Percentiles rank a stretch among this genome's conserved stretches.
Conservation (phyloP, 1,139 yeast genomes). For the Neolecta irregularis region DNA sequence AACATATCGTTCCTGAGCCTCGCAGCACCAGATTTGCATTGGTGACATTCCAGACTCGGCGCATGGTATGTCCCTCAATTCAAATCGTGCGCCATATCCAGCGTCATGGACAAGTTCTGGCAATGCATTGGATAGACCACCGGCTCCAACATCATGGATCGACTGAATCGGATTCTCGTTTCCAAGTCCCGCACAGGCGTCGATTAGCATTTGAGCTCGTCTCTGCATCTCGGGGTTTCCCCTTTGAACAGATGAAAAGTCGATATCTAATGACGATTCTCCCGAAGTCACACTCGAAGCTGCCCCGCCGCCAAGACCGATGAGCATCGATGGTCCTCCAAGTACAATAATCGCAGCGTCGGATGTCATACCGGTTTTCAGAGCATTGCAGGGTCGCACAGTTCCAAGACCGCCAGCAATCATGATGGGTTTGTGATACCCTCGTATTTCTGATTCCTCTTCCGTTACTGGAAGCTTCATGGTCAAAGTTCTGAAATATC, state of each 20-base stretch:
- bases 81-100: slow-evolving; percentile 85
- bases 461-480: slow-evolving; percentile 51
- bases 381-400: slow-evolving; percentile 80
- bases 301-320: slow-evolving; percentile 99
- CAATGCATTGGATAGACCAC: slow-evolving; percentile 92
- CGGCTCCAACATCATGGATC: slow-evolving; percentile 98
- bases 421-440: slow-evolving; percentile 98
- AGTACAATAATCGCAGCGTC: slow-evolving; percentile 85
- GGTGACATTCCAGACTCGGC: slow-evolving; percentile 98
- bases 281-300: slow-evolving; percentile 93
- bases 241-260: slow-evolving; percentile 97
- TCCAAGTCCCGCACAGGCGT: slow-evolving; percentile 79
- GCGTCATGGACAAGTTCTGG: slow-evolving; percentile 97
- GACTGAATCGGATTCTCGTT: slow-evolving; percentile 69
- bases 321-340: slow-evolving; percentile 98
- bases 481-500: slow-evolving; percentile 90
- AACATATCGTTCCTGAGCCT: slow-evolving; percentile 96
- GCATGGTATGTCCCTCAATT: slow-evolving; percentile 76
- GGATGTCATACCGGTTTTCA: slow-evolving; percentile 81
- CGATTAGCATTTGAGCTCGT: slow-evolving; percentile 96
- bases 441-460: slow-evolving; percentile 65
- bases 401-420: slow-evolving; percentile 99
- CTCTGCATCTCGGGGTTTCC: slow-evolving; percentile 99
- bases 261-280: slow-evolving; percentile 76
- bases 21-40: slow-evolving; percentile 99